These are phyloP conservation scores for Populus euphratica DNA, from an alignment of 345 rosid species.

Conservation along the genomic window DNA sequence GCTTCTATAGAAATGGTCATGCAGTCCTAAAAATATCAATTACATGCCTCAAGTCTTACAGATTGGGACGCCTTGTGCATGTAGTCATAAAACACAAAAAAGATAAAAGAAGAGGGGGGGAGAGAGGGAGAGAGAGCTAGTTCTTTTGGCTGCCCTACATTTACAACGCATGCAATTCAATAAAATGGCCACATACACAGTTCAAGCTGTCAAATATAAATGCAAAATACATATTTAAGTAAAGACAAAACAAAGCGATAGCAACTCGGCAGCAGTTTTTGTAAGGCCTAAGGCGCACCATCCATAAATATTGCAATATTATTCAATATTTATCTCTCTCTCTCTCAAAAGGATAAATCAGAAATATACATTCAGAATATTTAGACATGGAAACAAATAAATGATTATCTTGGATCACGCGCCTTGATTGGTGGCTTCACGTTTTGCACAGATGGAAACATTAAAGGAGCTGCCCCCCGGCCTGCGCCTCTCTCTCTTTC, in stretches of 20 bases:
- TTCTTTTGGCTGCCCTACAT: background rate
- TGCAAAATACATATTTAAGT: background rate
- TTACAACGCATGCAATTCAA: background rate
- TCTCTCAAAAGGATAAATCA: background rate
- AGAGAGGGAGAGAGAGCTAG: background rate
- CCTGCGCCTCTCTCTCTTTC: background rate
- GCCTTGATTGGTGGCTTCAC: conserved; percentile 36
- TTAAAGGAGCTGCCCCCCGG: background rate
- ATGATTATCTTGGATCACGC: conserved; percentile 30
- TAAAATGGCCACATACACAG: background rate
- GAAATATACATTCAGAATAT: background rate
- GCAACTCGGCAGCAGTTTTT: background rate
- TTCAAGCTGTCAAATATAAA: conserved; percentile 9
- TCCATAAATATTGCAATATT: background rate
- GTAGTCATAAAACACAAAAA: background rate
- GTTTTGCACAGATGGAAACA: conserved; percentile 2
- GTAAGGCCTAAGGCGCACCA: background rate
- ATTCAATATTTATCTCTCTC: background rate
- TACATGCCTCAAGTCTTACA: background rate
- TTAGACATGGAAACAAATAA: background rate
- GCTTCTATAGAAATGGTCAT: too few relatives aligned
- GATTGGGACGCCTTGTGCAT: background rate
- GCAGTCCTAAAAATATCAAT: background rate
- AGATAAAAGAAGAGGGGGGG: background rate
- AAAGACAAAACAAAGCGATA: background rate